Conservation (phyloP, 768 basidiomycete genomes). For the Fomitopsis pulvina region DNA sequence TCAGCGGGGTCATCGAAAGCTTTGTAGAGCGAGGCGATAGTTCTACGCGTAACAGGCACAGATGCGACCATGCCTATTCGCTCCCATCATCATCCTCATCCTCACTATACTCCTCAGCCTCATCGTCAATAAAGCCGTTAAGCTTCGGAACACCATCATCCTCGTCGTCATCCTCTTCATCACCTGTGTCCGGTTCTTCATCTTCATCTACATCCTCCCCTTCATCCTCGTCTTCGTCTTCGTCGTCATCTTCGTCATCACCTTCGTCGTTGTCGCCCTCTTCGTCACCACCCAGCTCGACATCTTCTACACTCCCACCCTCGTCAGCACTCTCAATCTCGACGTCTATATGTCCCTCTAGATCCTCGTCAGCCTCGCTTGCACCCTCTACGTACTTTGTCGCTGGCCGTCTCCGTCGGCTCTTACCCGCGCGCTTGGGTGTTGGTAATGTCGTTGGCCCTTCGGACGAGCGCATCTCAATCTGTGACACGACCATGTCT, state of each 20-base stretch:
- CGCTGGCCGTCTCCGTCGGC: constrained; percentile 29
- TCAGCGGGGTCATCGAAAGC: no score
- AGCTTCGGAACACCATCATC: constrained; percentile 45
- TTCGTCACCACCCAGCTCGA: constrained; percentile 64
- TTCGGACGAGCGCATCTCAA: constrained; percentile 78
- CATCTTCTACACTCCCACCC: constrained; percentile 71
- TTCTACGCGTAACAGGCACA: not conserved
- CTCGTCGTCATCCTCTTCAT: constrained; percentile 36
- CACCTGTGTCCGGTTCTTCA: constrained; percentile 43
- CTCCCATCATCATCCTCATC: constrained; percentile 42
- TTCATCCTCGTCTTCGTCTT: constrained; percentile 51
- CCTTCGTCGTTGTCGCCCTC: constrained; percentile 44
- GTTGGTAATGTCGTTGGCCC: constrained; percentile 50
- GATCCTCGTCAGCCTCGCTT: constrained; percentile 60
- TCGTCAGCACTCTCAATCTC: constrained; percentile 60
- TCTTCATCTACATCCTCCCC: constrained; percentile 44
- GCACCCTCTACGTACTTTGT: constrained; percentile 74
- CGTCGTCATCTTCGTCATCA: constrained; percentile 36
- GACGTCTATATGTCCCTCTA: constrained; percentile 45
- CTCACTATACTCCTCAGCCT: constrained; percentile 46
- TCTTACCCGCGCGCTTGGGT: constrained; percentile 28
- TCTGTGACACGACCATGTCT: constrained; percentile 91
- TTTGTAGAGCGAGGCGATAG: no score
- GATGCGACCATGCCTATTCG: constrained; percentile 12
- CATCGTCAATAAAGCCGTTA: constrained; percentile 48